These are phyloP conservation scores for Tylopilus felleus DNA, from an alignment of 768 basidiomycete species.

Conservation along the genomic window DNA sequence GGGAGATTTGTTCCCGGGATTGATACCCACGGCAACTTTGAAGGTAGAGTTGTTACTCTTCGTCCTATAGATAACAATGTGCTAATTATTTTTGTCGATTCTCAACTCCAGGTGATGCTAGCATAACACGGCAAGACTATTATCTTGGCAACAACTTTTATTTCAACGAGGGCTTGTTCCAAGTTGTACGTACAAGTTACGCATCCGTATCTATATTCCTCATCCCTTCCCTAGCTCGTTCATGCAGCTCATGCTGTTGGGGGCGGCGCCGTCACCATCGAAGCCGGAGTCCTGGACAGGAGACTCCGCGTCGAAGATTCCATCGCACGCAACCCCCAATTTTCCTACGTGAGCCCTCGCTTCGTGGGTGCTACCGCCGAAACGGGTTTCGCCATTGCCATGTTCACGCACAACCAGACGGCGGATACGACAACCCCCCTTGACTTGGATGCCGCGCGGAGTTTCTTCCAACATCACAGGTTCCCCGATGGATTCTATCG, in stretches of 20 bases:
- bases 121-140: neutral
- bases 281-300: constrained; percentile 18
- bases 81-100: neutral
- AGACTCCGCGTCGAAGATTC: constrained; percentile 19
- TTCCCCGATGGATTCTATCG: constrained; percentile 17
- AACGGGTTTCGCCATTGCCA: constrained; percentile 13
- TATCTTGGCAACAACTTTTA: neutral
- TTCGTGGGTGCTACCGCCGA: constrained; percentile 15
- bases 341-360: constrained; percentile 16
- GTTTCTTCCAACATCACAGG: constrained; percentile 14
- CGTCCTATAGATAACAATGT: neutral
- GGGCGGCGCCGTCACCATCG: constrained; percentile 13
- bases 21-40: constrained; percentile 21
- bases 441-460: constrained; percentile 11
- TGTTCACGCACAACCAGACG: neutral
- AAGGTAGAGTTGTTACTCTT: constrained; percentile 9
- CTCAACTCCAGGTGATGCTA: neutral
- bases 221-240: constrained; percentile 2
- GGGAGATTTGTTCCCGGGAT: constrained; percentile 10
- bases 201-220: no score
- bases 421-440: constrained; percentile 7
- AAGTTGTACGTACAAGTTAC: neutral
- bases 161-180: neutral
- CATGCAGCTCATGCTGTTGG: constrained; percentile 15
- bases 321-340: constrained; percentile 20